Conservation (phyloP, 2,329 filamentous ascomycete genomes). For the Cadophora sp. region DNA sequence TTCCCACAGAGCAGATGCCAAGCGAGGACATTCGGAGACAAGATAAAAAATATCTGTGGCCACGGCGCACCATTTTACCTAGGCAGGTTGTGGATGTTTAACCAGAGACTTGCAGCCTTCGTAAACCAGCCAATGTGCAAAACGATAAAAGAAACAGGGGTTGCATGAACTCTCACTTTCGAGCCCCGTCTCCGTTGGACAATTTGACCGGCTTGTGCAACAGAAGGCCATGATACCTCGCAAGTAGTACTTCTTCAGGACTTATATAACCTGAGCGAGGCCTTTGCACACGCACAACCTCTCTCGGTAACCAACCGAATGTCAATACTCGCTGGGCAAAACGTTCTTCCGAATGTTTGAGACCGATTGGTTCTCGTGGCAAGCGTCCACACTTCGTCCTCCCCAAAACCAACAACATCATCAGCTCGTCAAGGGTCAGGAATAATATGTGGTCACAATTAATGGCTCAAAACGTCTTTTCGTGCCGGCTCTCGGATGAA, state of each 20-base stretch:
- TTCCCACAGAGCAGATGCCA: not conserved
- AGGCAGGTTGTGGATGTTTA: no score
- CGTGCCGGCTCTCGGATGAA: constrained; percentile 1
- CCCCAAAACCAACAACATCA: not conserved
- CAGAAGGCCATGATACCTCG: not conserved
- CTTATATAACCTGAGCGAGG: not conserved
- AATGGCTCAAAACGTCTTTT: not conserved
- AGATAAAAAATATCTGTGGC: not conserved
- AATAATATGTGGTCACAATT: not conserved
- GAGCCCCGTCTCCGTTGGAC: no score
- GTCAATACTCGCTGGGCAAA: constrained; percentile 7
- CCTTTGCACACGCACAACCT: not conserved
- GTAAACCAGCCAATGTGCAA: no score
- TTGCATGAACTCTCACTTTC: no score
- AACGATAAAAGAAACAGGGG: no score
- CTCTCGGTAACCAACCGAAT: constrained; percentile 15
- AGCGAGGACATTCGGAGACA: not conserved
- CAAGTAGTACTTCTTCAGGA: not conserved
- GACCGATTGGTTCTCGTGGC: constrained; percentile 4
- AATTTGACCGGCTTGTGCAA: not conserved
- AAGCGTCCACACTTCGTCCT: constrained; percentile 3
- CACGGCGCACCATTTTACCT: not conserved
- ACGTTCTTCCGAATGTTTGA: not conserved
- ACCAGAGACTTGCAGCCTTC: no score
- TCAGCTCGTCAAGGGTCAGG: constrained; percentile 8